phyloP scores from a whole-genome alignment of 371 early-diverging fungal species.

The Mucor velutinosus region DNA sequence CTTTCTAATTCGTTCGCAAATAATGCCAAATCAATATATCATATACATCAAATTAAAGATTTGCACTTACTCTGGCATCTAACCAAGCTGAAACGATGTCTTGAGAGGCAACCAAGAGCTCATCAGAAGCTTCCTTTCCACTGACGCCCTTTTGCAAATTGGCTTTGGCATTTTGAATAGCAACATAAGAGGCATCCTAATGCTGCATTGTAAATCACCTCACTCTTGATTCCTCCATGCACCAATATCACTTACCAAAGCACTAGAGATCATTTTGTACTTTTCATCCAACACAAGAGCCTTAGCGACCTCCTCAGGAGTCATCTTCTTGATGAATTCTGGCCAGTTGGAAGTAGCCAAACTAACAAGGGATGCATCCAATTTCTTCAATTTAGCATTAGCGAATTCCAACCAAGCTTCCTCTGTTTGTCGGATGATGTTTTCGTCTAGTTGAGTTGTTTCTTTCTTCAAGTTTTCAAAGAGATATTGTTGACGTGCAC shows the following conservation, averaged over 20 bases:
- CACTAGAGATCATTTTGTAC: constrained; percentile 73
- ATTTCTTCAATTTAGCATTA: constrained; percentile 56
- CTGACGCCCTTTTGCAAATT: constrained; percentile 46
- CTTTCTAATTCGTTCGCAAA: constrained; percentile 36
- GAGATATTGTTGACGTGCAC: constrained; percentile 88
- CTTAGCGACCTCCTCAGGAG: constrained; percentile 53
- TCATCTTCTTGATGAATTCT: constrained; percentile 57
- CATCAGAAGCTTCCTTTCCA: constrained; percentile 45
- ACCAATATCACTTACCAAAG: constrained; percentile 43
- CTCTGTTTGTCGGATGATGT: constrained; percentile 57
- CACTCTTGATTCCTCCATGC: background rate
- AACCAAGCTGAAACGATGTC: constrained; percentile 62
- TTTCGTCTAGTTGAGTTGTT: constrained; percentile 34
- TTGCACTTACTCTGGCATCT: constrained; percentile 53
- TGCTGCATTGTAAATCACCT: background rate
- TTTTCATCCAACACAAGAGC: constrained; percentile 66
- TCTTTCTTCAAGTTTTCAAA: constrained; percentile 64
- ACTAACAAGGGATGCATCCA: constrained; percentile 38
- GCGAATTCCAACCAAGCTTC: constrained; percentile 69
- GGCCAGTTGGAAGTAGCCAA: constrained; percentile 52
- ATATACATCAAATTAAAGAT: background rate
- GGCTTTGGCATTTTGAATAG: constrained; percentile 53
- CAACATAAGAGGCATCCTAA: constrained; percentile 50
- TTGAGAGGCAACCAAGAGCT: constrained; percentile 51
- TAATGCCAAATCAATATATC: background rate